Percentiles rank a stretch among this genome's conserved stretches.
These are phyloP conservation scores for Phytophthora meadii DNA, from an alignment of 352 stramenopile species.

Conservation along the genomic window DNA sequence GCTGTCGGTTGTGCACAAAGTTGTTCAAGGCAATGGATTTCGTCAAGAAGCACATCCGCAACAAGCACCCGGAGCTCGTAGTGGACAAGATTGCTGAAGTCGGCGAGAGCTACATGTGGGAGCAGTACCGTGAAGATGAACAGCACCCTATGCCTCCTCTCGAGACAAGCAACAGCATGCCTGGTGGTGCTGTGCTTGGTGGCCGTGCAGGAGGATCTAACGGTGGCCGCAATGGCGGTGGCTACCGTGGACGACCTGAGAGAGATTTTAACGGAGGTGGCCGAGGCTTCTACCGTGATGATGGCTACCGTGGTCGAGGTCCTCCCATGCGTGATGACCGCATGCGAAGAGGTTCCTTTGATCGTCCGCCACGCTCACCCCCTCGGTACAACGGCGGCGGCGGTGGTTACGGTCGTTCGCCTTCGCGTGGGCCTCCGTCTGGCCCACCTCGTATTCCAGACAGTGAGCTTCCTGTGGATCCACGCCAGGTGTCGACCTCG, in stretches of 20 bases:
- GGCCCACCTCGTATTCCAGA: constrained; percentile 53
- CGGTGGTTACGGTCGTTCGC: constrained; percentile 35
- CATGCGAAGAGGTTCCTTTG: constrained; percentile 56
- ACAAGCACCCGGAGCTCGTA: constrained; percentile 86
- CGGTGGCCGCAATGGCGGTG: constrained; percentile 37
- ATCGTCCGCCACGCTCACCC: constrained; percentile 45
- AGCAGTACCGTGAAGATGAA: constrained; percentile 84
- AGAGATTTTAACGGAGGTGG: constrained; percentile 43
- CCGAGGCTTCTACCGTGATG: constrained; percentile 64
- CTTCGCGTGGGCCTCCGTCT: constrained; percentile 33
- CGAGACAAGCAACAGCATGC: constrained; percentile 69
- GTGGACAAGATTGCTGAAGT: constrained; percentile 85
- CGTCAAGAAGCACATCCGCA: constrained; percentile 90
- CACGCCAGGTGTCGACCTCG: constrained; percentile 81
- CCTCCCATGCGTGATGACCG: constrained; percentile 58
- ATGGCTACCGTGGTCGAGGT: constrained; percentile 63
- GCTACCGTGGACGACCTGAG: constrained; percentile 37
- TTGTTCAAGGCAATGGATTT: constrained; percentile 90
- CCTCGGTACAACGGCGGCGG: constrained; percentile 36
- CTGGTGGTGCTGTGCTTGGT: constrained; percentile 63
- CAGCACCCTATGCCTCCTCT: constrained; percentile 80
- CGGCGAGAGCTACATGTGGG: constrained; percentile 89
- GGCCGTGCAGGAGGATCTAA: constrained; percentile 47
- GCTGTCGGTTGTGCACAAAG: constrained; percentile 86
- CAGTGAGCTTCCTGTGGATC: constrained; percentile 76